phyloP scores from a whole-genome alignment of 768 basidiomycete genomes.

The Phylloporus sp. region DNA sequence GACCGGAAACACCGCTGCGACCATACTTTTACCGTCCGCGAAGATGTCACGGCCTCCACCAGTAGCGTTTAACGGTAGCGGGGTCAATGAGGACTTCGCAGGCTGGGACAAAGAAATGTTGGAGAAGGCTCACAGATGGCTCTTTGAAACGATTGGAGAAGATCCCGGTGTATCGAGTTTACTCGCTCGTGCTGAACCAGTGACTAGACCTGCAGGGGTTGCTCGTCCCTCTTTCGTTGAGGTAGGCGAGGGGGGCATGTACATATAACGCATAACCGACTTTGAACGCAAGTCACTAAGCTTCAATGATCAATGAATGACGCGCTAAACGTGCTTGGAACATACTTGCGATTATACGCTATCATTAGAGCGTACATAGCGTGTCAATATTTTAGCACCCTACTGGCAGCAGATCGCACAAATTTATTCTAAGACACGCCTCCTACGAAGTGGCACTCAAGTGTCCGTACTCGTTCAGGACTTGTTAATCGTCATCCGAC shows the following conservation, averaged over 20 bases:
- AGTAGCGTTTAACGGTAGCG: slow-evolving; percentile 32
- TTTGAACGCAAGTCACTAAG: neutral
- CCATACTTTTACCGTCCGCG: slow-evolving; percentile 49
- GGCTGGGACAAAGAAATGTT: slow-evolving; percentile 38
- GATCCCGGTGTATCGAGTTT: slow-evolving; percentile 6
- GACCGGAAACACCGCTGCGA: neutral
- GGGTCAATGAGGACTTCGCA: slow-evolving; percentile 20
- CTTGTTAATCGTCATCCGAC: slow-evolving; percentile 43
- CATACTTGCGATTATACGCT: too few relatives aligned
- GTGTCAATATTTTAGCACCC: too few relatives aligned
- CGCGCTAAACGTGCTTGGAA: neutral
- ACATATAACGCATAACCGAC: slow-evolving; percentile 33
- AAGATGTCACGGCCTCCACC: slow-evolving; percentile 43
- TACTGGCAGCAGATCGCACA: too few relatives aligned
- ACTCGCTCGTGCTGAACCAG: slow-evolving; percentile 9
- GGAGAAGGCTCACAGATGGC: slow-evolving; percentile 33
- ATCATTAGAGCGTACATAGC: too few relatives aligned
- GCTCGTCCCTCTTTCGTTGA: slow-evolving; percentile 20
- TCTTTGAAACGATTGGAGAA: slow-evolving; percentile 35
- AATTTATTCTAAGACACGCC: neutral
- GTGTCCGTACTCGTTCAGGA: neutral
- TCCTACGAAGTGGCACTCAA: too few relatives aligned
- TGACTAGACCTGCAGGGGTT: slow-evolving; percentile 1
- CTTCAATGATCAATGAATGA: neutral
- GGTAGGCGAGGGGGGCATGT: slow-evolving; percentile 50